Evolutionary conservation across 2,329 filamentous ascomycete genomes (phyloP).

Genomic region (Aspergillus novoparasiticus): DNA sequence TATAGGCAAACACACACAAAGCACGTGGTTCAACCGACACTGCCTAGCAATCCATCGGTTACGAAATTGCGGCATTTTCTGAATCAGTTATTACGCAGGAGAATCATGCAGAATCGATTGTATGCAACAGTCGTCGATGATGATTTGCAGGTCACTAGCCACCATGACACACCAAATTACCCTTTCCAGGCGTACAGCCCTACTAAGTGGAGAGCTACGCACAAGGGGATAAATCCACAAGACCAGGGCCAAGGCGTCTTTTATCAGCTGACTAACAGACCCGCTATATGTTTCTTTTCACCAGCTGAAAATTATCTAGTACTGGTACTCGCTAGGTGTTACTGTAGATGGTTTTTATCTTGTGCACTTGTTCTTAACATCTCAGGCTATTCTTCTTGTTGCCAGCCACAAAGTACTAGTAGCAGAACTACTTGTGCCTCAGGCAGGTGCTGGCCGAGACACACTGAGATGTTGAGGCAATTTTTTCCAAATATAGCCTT

Average conservation of each 20-base stretch:
- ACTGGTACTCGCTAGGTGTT: background rate
- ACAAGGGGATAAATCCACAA: conserved; percentile 11
- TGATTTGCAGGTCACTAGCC: conserved; percentile 27
- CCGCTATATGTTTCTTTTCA: background rate
- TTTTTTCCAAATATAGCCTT: conserved; percentile 23
- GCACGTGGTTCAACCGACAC: background rate
- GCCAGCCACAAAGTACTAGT: background rate
- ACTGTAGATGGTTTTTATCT: background rate
- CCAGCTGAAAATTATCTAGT: background rate
- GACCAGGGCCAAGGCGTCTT: conserved; percentile 5
- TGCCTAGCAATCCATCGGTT: conserved; percentile 14
- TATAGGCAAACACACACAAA: background rate
- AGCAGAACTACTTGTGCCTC: background rate
- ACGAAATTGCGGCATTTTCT: conserved; percentile 27
- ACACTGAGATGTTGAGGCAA: conserved; percentile 8
- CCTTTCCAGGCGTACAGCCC: conserved; percentile 19
- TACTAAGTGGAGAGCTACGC: conserved; percentile 24
- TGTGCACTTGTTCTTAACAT: background rate
- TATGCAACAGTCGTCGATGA: conserved; percentile 15
- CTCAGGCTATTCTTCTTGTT: background rate
- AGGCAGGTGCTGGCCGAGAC: background rate
- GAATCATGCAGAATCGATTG: conserved; percentile 17
- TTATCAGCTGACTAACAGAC: conserved; percentile 22
- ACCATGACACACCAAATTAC: conserved; percentile 29
- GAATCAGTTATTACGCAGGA: conserved; percentile 21